Evolutionary conservation across 2,329 filamentous ascomycete genomes (phyloP).

Genomic region (Sporothrix humicola): DNA sequence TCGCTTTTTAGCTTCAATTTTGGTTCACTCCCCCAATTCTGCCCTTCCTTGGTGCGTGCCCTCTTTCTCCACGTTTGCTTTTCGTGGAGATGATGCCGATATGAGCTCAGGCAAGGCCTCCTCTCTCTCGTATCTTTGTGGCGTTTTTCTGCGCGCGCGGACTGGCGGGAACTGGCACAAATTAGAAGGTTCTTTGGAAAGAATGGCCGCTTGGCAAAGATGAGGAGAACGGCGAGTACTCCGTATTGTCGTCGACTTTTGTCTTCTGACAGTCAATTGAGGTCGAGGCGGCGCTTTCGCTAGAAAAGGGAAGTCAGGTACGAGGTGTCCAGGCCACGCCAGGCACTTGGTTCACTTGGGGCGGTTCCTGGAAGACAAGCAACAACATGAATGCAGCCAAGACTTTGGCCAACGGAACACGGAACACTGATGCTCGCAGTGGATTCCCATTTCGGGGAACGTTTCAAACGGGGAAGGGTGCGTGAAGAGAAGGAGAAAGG

Average conservation of each 20-base stretch:
- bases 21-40: background rate
- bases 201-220: background rate
- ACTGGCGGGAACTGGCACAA: too few species aligned
- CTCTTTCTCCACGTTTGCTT: background rate
- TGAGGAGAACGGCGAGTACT: background rate
- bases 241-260: too few species aligned
- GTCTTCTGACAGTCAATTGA: too few species aligned
- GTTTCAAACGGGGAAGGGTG: background rate
- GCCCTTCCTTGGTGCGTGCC: too few species aligned
- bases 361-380: too few species aligned
- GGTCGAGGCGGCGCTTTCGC: background rate
- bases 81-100: background rate
- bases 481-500: background rate
- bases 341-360: background rate
- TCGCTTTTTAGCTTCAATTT: constrained; percentile 1
- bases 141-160: background rate
- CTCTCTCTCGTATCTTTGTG: background rate
- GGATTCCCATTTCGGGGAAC: constrained; percentile 15
- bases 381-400: background rate
- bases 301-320: background rate
- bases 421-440: background rate
- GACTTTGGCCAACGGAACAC: background rate
- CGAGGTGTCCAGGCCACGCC: background rate
- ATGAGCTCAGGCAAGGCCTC: too few species aligned
- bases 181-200: background rate